Evolutionary conservation across 441 rosid species (phyloP), one percentile per base, ranked within the genome.

Genomic region (Populus trichocarpa): DNA sequence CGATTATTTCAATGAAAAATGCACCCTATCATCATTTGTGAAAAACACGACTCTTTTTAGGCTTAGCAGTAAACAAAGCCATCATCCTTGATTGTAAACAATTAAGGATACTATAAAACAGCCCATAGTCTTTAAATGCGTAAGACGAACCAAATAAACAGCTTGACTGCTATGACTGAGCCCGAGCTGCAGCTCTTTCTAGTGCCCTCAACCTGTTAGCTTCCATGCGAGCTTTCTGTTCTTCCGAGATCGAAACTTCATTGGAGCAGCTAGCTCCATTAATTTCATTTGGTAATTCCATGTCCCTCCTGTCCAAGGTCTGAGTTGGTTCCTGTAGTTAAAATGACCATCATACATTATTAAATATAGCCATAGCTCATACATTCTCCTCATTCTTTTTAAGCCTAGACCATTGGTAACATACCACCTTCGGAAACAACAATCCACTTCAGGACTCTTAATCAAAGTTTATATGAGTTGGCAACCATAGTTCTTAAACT

Each of bases 221-320:
- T 88, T 93, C 98, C 88, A 93, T 90, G 0, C 98, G 92, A 83
- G 88, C 89, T 81, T 76, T 88, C 81, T 92, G 96, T 69, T 88
- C 96, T 64, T 90, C 94, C 3, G 95, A 88, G 38, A 94, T 81
- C 76, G 71, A 70, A 76, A n/a, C 84, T 70, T 86, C 86, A 53
- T 42, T 66, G 66, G 81, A 79, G 80, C 74, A 11, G 67, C 77
- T 76, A 61, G 78, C 75, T 33, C 64, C 79, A 63, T 1, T 73
- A 53, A 67, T 84, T 77, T 81, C 76, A 74, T 82, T 71, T 12
- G 74, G 50, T 8, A 50, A 69, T 72, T 65, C 75, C 16, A 18
- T 28, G 59, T 38, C 68, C 40, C 66, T 36, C 25, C 64, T 59
- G 64, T 74, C 67, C 28, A 30, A 20, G 59, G 35, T 33, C 9